Evolutionary conservation across 257 asterid genomes (phyloP), one percentile per base, ranked within the genome.

Genomic region (Nicotiana sylvestris): DNA sequence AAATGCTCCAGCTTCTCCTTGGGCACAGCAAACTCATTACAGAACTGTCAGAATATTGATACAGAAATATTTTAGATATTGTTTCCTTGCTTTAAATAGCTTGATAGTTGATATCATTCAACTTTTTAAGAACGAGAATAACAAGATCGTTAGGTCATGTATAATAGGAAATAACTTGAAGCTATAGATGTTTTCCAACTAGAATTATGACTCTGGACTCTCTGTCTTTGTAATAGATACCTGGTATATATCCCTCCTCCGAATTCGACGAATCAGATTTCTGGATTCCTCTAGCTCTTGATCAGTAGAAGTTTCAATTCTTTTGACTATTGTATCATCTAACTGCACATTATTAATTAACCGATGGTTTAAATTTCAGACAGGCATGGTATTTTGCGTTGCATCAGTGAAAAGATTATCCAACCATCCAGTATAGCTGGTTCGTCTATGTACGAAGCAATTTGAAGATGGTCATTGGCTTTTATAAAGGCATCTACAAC

Each of bases 1-100:
- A 91, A 95, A 86, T 83, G 53, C 60, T 90, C 96, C 89, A 95
- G 83, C 13, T 84, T 80, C 66, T 91, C 92, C 90, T 91, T 94
- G 77, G 99, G 97, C 85, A 95, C 99, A 83, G 96, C 83, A 84
- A 91, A 91, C 92, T 95, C 98, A 62, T 95, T 95, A 88, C 99
- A 95, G 70, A 84, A 95, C 99, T 95, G 93, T 81, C 76, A 27
- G 66, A 57, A 65, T 53, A 61, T 77, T 70, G 72, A 81, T 35
- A 30, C 27, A 78, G 81, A 81, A 76, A 80, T 80, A 64, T 29
- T 65, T 83, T 66, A 78, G 84, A 82, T 61, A 29, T 7, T 27
- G 27, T 74, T 12, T 61, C 37, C 82, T 65, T 11, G 77, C 77
- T 55, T 35, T 43, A 65, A 62, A 62, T 67, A 80, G 37, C 60